A percentile compares a stretch with the other conserved stretches of the same genome.
These are phyloP conservation scores for Tetradesmus lagerheimii DNA, from an alignment of 139 green algal genomes.

Conservation along the genomic window DNA sequence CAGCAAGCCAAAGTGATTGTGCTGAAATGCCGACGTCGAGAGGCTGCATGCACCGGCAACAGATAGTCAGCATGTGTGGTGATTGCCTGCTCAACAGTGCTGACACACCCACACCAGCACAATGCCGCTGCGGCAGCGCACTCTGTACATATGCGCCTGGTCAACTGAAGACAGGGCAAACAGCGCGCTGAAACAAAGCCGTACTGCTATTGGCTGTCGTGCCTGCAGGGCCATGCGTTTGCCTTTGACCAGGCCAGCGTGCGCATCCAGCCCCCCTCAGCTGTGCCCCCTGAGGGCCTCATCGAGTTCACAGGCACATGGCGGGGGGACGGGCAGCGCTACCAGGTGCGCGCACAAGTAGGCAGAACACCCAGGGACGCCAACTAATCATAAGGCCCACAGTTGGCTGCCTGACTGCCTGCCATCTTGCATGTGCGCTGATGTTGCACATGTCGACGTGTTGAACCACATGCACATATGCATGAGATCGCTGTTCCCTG, in stretches of 20 bases:
- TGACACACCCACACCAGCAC: too few relatives aligned
- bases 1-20: neutral
- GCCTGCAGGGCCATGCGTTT: constrained; percentile 52
- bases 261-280: constrained; percentile 16
- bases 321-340: constrained; percentile 45
- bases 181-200: neutral
- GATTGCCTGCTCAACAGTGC: too few relatives aligned
- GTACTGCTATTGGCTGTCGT: neutral
- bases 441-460: too few relatives aligned
- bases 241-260: constrained; percentile 50
- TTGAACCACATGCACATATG: too few relatives aligned
- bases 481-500: too few relatives aligned
- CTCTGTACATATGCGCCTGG: neutral
- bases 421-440: neutral
- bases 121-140: neutral
- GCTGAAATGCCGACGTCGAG: too few relatives aligned
- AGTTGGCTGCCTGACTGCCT: neutral
- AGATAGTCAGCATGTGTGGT: too few relatives aligned
- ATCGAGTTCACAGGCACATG: constrained; percentile 49
- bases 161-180: too few relatives aligned
- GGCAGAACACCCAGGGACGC: too few relatives aligned
- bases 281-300: neutral
- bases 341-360: constrained; percentile 11
- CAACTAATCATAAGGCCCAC: neutral
- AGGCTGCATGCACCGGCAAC: too few relatives aligned